These are phyloP conservation scores for Stylonectria norvegica DNA, from an alignment of 2,329 filamentous ascomycete species.

Conservation along the genomic window DNA sequence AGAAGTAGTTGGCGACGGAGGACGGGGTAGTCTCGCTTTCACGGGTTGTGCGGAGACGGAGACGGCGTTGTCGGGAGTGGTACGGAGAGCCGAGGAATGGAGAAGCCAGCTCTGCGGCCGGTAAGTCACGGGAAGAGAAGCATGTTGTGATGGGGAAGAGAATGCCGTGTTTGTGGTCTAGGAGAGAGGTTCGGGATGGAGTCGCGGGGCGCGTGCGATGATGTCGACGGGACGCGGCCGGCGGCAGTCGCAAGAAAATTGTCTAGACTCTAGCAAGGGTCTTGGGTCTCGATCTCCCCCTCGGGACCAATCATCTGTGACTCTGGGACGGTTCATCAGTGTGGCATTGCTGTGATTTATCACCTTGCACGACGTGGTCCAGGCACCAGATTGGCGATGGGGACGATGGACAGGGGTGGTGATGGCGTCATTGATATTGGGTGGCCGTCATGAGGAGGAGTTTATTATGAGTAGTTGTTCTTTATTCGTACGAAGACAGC, in stretches of 20 bases:
- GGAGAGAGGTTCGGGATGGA: background rate
- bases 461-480: too few relatives aligned
- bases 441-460: constrained; percentile 5
- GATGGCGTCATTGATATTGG: constrained; percentile 20
- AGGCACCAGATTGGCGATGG: background rate
- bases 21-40: too few relatives aligned
- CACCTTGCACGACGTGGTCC: too few relatives aligned
- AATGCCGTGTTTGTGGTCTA: too few relatives aligned
- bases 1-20: background rate
- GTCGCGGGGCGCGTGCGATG: too few relatives aligned
- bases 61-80: background rate
- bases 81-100: background rate
- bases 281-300: too few relatives aligned
- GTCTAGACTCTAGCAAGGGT: too few relatives aligned
- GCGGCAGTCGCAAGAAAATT: too few relatives aligned
- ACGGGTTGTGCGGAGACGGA: too few relatives aligned
- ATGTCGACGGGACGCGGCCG: constrained; percentile 1
- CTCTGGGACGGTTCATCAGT: constrained; percentile 1
- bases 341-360: background rate
- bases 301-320: constrained; percentile 3
- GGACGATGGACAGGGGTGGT: constrained; percentile 12
- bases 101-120: constrained; percentile 1
- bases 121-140: background rate
- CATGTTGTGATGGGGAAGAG: constrained; percentile 1
- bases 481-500: too few relatives aligned